These are phyloP conservation scores for Vanrija pseudolonga DNA, from an alignment of 1,284 basidiomycete genomes.

Conservation along the genomic window DNA sequence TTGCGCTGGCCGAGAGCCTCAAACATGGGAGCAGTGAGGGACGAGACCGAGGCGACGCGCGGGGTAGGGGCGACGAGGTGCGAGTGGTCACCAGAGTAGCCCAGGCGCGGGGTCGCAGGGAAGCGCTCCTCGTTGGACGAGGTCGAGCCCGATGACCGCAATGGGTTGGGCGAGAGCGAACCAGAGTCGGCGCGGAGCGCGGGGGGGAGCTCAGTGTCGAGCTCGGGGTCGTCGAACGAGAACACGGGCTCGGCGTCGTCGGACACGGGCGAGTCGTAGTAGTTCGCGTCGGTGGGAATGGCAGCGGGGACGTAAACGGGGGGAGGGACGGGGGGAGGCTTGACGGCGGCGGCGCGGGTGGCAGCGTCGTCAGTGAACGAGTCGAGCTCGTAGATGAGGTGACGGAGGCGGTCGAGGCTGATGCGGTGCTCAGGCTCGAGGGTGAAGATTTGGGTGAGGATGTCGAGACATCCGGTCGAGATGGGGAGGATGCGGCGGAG, in stretches of 20 bases:
- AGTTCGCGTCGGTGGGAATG: slow-evolving; percentile 11
- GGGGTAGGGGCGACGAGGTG: slow-evolving; percentile 3
- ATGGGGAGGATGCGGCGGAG: slow-evolving; percentile 68
- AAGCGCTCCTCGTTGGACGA: slow-evolving; percentile 27
- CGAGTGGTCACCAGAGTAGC: slow-evolving; percentile 1
- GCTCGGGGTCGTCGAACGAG: slow-evolving; percentile 30
- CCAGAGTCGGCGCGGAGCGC: slow-evolving; percentile 39
- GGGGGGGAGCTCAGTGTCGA: slow-evolving; percentile 25
- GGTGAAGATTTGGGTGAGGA: slow-evolving; percentile 61
- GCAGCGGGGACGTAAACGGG: slow-evolving; percentile 10
- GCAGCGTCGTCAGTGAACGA: slow-evolving; percentile 62
- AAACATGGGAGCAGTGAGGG: slow-evolving; percentile 13
- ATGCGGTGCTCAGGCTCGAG: slow-evolving; percentile 57
- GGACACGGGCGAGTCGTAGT: slow-evolving; percentile 15
- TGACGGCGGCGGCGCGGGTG: slow-evolving; percentile 39
- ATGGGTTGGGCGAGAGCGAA: slow-evolving; percentile 26
- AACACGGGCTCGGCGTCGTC: slow-evolving; percentile 30
- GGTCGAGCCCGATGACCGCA: slow-evolving; percentile 25
- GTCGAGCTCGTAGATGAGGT: slow-evolving; percentile 58
- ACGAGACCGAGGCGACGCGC: slow-evolving; percentile 13
- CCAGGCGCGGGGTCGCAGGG: slow-evolving; percentile 38
- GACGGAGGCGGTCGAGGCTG: slow-evolving; percentile 62
- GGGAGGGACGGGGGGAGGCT: slow-evolving; percentile 21
- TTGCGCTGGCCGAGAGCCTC: slow-evolving; percentile 13
- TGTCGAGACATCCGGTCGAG: slow-evolving; percentile 49